Evolutionary conservation across 805 yeast species (phyloP).

Genomic region (Brettanomyces naardenensis): DNA sequence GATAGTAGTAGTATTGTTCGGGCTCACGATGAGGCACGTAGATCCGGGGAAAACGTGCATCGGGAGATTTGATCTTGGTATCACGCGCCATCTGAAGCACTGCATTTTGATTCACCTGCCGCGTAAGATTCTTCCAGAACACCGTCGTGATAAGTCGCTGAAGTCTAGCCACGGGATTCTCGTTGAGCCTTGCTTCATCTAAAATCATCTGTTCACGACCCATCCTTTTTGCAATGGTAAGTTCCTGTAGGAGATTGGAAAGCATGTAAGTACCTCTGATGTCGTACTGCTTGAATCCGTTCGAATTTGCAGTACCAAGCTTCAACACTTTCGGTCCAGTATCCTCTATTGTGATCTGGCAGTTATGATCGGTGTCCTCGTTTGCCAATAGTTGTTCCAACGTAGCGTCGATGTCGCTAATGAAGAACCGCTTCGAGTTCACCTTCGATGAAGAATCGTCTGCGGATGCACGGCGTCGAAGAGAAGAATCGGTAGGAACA

Average conservation of each 20-base stretch:
- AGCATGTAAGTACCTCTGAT: constrained; percentile 86
- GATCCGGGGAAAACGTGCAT: constrained; percentile 60
- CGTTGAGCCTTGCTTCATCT: constrained; percentile 78
- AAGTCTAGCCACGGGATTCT: constrained; percentile 78
- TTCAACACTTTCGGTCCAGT: constrained; percentile 76
- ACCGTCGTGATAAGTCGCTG: constrained; percentile 63
- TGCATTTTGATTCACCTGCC: constrained; percentile 55
- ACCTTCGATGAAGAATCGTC: constrained; percentile 35
- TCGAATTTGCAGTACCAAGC: constrained; percentile 77
- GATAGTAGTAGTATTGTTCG: constrained; percentile 69
- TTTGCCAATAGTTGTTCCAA: constrained; percentile 56
- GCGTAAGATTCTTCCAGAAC: constrained; percentile 76
- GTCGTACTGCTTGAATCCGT: constrained; percentile 66
- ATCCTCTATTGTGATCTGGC: constrained; percentile 80
- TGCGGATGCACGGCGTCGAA: constrained; percentile 43
- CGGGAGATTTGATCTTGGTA: constrained; percentile 61
- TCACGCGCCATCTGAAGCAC: constrained; percentile 69
- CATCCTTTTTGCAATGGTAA: constrained; percentile 75
- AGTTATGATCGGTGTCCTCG: constrained; percentile 82
- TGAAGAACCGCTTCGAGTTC: constrained; percentile 48
- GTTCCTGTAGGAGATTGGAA: constrained; percentile 78
- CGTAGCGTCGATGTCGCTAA: constrained; percentile 68
- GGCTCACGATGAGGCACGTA: constrained; percentile 64
- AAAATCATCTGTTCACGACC: constrained; percentile 72
- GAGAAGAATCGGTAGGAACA: not conserved